Evolutionary conservation across 2,329 filamentous ascomycete species (phyloP).

Genomic region (Shiraia bambusicola): DNA sequence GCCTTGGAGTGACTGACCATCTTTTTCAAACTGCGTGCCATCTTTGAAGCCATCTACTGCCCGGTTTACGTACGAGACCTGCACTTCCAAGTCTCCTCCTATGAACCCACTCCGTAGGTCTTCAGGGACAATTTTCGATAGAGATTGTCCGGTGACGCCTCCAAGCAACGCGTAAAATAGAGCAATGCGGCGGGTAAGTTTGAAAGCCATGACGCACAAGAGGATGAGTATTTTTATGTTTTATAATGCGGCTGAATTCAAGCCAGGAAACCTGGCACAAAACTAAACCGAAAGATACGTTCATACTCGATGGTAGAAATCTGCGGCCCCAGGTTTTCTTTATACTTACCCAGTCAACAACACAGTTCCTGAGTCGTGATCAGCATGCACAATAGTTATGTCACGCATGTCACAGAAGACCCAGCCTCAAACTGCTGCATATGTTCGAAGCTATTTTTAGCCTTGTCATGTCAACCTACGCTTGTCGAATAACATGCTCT

Average conservation of each 20-base stretch:
- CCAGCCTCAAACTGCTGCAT: conserved; percentile 17
- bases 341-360: background rate
- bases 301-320: conserved; percentile 4
- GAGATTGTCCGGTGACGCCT: conserved; percentile 10
- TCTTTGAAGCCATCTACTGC: conserved; percentile 33
- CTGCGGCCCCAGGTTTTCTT: conserved; percentile 20
- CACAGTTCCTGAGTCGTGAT: background rate
- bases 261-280: conserved; percentile 3
- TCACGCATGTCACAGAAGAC: conserved; percentile 9
- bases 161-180: conserved; percentile 6
- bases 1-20: conserved; percentile 16
- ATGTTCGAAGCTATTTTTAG: conserved; percentile 8
- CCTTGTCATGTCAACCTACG: conserved; percentile 3
- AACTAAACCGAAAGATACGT: conserved; percentile 1
- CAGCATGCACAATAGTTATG: background rate
- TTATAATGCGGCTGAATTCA: background rate
- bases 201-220: conserved; percentile 16
- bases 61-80: conserved; percentile 30
- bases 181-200: conserved; percentile 5
- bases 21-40: conserved; percentile 27
- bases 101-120: conserved; percentile 25
- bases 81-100: conserved; percentile 20
- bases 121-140: conserved; percentile 14
- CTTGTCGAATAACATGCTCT: conserved; percentile 9
- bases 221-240: background rate